Evolutionary conservation across 2,329 filamentous ascomycete genomes (phyloP), one percentile per base, ranked within the genome.

Genomic region (Paramyrothecium sp.): DNA sequence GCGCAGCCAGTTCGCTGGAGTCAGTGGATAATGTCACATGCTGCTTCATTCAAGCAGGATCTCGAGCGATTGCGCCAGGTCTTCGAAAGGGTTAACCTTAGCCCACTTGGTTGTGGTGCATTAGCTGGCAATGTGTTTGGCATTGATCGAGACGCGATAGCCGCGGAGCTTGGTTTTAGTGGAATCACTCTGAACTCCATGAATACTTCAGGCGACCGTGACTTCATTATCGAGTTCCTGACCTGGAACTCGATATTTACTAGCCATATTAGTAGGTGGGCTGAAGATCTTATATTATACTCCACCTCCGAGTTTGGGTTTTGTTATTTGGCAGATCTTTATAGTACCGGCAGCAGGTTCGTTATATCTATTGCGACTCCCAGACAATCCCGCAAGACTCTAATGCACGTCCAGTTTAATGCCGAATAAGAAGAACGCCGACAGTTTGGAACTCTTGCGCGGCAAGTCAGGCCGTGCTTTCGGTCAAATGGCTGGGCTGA

Each of bases 141-240:
- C 8, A 71, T 71, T 26, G 69, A 71, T 58, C 69, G 69, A 51
- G 44, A 71, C 20, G n/a, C 49, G 3, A 70, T 71, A 22, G 69
- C 69, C 33, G 78, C 82, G 68, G 89, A 92, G 73, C 81, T 92
- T 5, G 89, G 89, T 16, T 92, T 92, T 63, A 82, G 86, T 2
- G 86, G 85, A 1, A 74, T 91, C 3, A 77, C 88, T 54, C 82
- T 82, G 73, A 92, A 91, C 78, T 89, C 84, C 3, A 85, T 92
- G 81, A 83, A 84, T 48, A 85, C 85, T 34, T 87, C 89, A 8
- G 87, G 78, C 11, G 89, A 91, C 68, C 82, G 89, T 13, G 89
- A 92, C 66, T 92, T 91, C 62, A 82, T 90, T 5, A 81, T 89
- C 62, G 89, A 92, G 73, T 86, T 84, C 2, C 82, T 92, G 72